Evolutionary conservation across 2,329 filamentous ascomycete species (phyloP), one percentile per base, ranked within the genome.

Genomic region (Coniosporium tulheliwenetii): DNA sequence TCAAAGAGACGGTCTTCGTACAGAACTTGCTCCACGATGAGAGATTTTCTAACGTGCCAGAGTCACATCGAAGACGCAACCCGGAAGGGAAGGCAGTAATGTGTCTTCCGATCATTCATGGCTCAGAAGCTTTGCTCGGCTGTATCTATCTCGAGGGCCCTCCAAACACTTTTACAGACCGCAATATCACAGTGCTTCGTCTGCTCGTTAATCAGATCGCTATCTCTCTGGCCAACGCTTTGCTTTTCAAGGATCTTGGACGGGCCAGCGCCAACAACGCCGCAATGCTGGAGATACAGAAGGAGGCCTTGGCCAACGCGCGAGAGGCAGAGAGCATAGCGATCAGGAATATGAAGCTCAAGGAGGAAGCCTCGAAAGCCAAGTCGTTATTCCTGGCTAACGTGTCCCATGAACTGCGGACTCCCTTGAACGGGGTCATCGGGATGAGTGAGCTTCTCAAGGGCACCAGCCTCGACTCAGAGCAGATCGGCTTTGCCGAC

Each of bases 331-430:
- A 87, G 55, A 75, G 79, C 0, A 76, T 85, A 53, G 83, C 83
- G 7, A 77, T 83, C 53, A 74, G 79, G 44, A 85, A 85, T 55
- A 81, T 87, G 55, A 80, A 83, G 59, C 70, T 87, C 33, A 85
- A 85, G 12, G 82, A 89, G 54, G 83, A 89, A 57, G 83, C 83
- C 9, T 81, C 82, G 15, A 85, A 82, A 58, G 83, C 82, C 33
- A 89, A 89, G 57, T 81, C 78, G 2, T 84, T 87, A 43, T 89
- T 89, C 55, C 52, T 72, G 3, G 69, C 69, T 4, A 72, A 72
- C 39, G 68, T 71, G 2, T 68, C 64, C 3, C 60, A 62, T 45
- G 69, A 89, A 59, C 63, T 89, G 43, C 58, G 69, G 5, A 72
- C 69, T 3, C 69, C 69, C 1, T 53, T 72, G 10, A 72, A 71